These are phyloP conservation scores for Musa balbisiana DNA, from an alignment of 202 grass and related monocot genomes.

Conservation along the genomic window DNA sequence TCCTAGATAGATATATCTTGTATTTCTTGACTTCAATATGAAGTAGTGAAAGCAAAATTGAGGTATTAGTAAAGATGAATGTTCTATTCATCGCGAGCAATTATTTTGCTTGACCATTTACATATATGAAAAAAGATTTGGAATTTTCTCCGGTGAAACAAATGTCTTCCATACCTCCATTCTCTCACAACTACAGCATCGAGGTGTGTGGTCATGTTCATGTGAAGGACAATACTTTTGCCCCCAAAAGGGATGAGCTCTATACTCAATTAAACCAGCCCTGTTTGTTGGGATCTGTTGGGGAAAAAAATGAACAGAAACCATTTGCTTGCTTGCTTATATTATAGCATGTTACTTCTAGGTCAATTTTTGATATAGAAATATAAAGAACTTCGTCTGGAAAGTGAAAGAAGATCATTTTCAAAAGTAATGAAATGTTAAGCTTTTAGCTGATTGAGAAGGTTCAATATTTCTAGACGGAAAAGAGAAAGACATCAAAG, in stretches of 20 bases:
- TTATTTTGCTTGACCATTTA: background rate
- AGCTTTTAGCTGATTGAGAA: too few relatives aligned
- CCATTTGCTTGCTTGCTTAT: background rate
- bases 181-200: constrained; percentile 92
- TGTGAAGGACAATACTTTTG: constrained; percentile 94
- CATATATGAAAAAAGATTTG: background rate
- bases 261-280: constrained; percentile 70
- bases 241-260: constrained; percentile 92
- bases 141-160: background rate
- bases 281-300: constrained; percentile 69
- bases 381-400: too few relatives aligned
- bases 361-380: background rate
- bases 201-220: constrained; percentile 70
- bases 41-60: background rate
- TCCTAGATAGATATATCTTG: constrained; percentile 71
- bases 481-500: too few relatives aligned
- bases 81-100: background rate
- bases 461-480: too few relatives aligned
- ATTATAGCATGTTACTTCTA: background rate
- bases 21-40: constrained; percentile 55
- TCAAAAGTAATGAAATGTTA: too few relatives aligned
- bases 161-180: constrained; percentile 57
- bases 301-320: background rate
- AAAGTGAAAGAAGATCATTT: too few relatives aligned
- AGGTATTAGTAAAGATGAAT: background rate